phyloP scores from a whole-genome alignment of 495 filamentous ascomycete genomes.

The Sordaria brevicollis region DNA sequence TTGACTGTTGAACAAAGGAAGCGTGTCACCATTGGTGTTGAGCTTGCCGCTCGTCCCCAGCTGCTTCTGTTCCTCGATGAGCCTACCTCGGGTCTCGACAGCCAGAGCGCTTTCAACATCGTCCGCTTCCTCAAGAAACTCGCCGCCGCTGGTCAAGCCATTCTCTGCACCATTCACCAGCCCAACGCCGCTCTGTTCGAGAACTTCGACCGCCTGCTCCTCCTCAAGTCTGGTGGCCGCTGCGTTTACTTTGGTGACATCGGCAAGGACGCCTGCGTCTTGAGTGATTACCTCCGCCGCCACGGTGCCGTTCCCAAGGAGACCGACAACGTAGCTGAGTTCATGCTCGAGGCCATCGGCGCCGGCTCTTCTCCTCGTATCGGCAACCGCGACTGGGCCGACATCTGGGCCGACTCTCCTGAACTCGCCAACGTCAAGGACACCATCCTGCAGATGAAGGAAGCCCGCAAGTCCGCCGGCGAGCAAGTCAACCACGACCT shows the following conservation, averaged over 20 bases:
- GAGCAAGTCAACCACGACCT: slow-evolving; percentile 26
- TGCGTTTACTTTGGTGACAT: slow-evolving; percentile 65
- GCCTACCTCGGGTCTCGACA: slow-evolving; percentile 81
- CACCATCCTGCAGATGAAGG: slow-evolving; percentile 58
- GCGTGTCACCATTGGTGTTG: slow-evolving; percentile 82
- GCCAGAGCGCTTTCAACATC: slow-evolving; percentile 79
- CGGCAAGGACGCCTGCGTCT: slow-evolving; percentile 36
- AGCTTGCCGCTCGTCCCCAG: slow-evolving; percentile 76
- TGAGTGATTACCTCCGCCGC: slow-evolving; percentile 37
- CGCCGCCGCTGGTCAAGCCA: slow-evolving; percentile 71
- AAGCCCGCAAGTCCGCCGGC: slow-evolving; percentile 37
- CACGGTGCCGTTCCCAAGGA: slow-evolving; percentile 43
- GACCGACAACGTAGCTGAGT: slow-evolving; percentile 72
- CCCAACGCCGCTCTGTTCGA: slow-evolving; percentile 80
- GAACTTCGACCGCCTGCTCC: slow-evolving; percentile 60
- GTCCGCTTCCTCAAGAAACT: slow-evolving; percentile 81
- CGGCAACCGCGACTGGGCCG: slow-evolving; percentile 68
- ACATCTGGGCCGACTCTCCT: slow-evolving; percentile 62
- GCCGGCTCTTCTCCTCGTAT: slow-evolving; percentile 64
- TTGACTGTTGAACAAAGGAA: slow-evolving; percentile 87
- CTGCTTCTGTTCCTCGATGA: slow-evolving; percentile 85
- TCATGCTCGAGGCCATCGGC: slow-evolving; percentile 80
- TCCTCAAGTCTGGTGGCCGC: slow-evolving; percentile 58
- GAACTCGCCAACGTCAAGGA: slow-evolving; percentile 59
- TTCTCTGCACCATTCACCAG: slow-evolving; percentile 90